phyloP scores from a whole-genome alignment of 257 asterid species.

The Ballota nigra region DNA sequence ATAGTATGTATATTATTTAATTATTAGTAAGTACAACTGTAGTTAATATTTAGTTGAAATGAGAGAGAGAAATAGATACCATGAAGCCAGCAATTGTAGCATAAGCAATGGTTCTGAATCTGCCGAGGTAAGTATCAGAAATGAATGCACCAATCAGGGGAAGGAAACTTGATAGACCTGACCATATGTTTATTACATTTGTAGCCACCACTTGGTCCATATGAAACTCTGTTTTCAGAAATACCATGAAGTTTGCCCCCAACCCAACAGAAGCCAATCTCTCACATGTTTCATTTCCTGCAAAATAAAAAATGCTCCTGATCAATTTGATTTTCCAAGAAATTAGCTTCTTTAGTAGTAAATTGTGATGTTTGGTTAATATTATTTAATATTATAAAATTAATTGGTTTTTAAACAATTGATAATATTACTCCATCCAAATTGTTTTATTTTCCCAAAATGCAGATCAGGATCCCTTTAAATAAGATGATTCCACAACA shows the following conservation, averaged over 20 bases:
- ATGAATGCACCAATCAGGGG: slow-evolving; percentile 73
- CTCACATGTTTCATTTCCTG: slow-evolving; percentile 88
- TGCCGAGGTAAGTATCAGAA: slow-evolving; percentile 61
- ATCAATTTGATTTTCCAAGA: not conserved
- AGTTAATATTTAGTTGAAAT: too few species aligned
- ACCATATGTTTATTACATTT: slow-evolving; percentile 62
- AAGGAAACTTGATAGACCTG: slow-evolving; percentile 49
- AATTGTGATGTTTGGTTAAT: too few species aligned
- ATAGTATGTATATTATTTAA: too few species aligned
- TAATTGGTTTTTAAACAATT: too few species aligned
- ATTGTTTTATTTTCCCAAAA: not conserved
- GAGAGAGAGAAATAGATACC: too few species aligned
- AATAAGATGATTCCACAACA: too few species aligned
- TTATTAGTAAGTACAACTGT: too few species aligned
- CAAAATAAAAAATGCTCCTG: not conserved
- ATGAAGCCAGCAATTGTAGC: slow-evolving; percentile 42
- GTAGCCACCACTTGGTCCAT: slow-evolving; percentile 77
- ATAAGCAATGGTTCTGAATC: slow-evolving; percentile 63
- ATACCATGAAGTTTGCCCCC: slow-evolving; percentile 65
- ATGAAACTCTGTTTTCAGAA: slow-evolving; percentile 56
- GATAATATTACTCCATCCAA: too few species aligned
- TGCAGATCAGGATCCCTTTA: not conserved
- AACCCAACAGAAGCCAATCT: slow-evolving; percentile 70
- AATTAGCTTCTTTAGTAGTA: too few species aligned
- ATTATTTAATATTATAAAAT: too few species aligned